Base-by-base conservation (phyloP, 441 rosid species). In the Populus hybrid region DNA sequence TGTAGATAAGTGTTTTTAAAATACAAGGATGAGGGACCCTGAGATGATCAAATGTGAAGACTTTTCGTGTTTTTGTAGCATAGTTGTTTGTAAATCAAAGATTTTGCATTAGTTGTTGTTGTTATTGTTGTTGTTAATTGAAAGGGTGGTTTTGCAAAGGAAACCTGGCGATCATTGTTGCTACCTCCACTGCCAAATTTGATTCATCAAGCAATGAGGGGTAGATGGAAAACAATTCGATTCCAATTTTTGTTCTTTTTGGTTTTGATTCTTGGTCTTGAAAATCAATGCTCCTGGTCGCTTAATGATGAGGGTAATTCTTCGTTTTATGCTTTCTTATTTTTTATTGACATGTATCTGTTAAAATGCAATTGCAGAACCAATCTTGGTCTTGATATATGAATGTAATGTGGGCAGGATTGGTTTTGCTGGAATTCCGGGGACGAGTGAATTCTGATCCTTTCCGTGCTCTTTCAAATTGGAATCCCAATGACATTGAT, bases 201-300 rank as follows among this genome's bases (percentile, higher is more conserved):
- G 85, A 86, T 82, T 78, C 81, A 76, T 78, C 80, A 74, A 79
- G 82, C 85, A 81, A 94, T 94, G 99, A 90, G 89, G 86, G 89
- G 76, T 83, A 87, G 89, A 90, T 89, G 98, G 97, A 89, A 83
- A 80, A 87, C 88, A 23, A 80, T 79, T 81, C 87, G 88, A 84
- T 86, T 84, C 84, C 87, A 83, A 38, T 79, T 89, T 78, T 86
- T 85, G 46, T 85, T 79, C 80, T 77, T 87, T 78, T 71, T 87
- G 84, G 79, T 89, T 81, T 84, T 92, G 81, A 81, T 89, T 81
- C 74, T 88, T 65, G 67, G 68, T 78, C 85, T 89, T 65, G 75
- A 83, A 75, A 81, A 88, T 85, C 89, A 72, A 42, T 79, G 84
- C 59, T 88, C 89, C 66, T 80, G 81, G 76, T 84, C 95, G 9